Base-by-base conservation (phyloP, 129 eudicot species). In the Scalesia atractyloides region DNA sequence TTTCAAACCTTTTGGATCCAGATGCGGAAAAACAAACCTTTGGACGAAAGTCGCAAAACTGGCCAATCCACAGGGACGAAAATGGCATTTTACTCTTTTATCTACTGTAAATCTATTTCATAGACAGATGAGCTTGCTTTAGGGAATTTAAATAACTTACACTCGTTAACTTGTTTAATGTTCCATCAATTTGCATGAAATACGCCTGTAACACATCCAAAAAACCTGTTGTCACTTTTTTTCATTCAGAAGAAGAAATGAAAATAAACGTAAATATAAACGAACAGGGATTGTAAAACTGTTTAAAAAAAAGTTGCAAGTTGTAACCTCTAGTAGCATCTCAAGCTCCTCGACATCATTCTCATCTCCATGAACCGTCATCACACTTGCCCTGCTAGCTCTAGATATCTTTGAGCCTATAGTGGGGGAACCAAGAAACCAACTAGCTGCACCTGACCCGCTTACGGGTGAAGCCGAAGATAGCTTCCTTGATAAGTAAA, bases 311-410 rank as follows among this genome's bases (percentile, higher is more conserved):
- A 53, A 30, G 15, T 19, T 30, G 19, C 69, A 33, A 46, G 68
- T 57, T 12, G 62, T 16, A 70, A 93, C 98, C 97, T 93, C 98
- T 11, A 93, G 92, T 63, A 93, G 78, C 98, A 90, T 89, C 78
- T 93, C 98, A 60, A 93, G 97, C 71, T 93, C 98, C 78, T 89
- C 98, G 67, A 93, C 95, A 75, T 93, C 98, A 84, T 93, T 81
- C 69, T 89, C 97, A 59, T 89, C 98, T 62, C 89, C 98, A 66
- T 83, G 95, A 70, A 75, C 79, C 3, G 98, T 93, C 64, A 84
- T 88, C 50, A 93, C 61, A 81, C 97, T 93, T 22, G 96, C 98
- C 70, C 96, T 82, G 78, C 98, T 89, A 49, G 89, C 95, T 68
- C 94, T 93, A 9, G 95, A 87, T 73, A 93, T 93, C 77, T 84